These are phyloP conservation scores for Claviceps humidiphila DNA, from an alignment of 2,329 filamentous ascomycete species.

Conservation along the genomic window DNA sequence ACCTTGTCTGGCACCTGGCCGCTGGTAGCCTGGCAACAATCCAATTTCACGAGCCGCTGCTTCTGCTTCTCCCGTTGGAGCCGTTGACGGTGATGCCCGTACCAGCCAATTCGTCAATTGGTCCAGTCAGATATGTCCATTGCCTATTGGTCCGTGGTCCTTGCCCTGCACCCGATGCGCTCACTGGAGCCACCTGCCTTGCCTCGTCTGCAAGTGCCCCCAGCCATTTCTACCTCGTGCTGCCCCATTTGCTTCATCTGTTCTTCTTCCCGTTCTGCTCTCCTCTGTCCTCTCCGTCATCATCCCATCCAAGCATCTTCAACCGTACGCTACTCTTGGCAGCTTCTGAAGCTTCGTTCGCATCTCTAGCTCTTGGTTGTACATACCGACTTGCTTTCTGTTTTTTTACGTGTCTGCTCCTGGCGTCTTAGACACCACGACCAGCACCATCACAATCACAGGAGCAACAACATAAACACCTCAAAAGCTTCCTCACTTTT, in stretches of 20 bases:
- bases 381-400: not conserved
- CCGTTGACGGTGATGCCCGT: not conserved
- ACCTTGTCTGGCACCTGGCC: not conserved
- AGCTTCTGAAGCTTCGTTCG: slow-evolving; percentile 4
- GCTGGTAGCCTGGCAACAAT: not conserved
- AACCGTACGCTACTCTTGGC: slow-evolving; percentile 1
- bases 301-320: slow-evolving; percentile 8
- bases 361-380: slow-evolving; percentile 4
- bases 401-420: not conserved
- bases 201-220: not conserved
- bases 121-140: not conserved
- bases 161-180: not conserved
- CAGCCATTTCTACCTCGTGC: slow-evolving; percentile 4
- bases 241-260: slow-evolving; percentile 1
- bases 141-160: not conserved
- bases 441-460: not conserved
- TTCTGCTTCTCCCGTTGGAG: not conserved
- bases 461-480: not conserved
- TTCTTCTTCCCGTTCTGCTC: slow-evolving; percentile 1
- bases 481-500: not conserved
- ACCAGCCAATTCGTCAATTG: not conserved
- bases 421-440: not conserved
- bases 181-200: not conserved
- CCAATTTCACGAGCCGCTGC: not conserved
- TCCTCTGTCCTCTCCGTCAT: slow-evolving; percentile 4